A percentile compares a stretch with the other conserved stretches of the same genome.
phyloP scores from a whole-genome alignment of 2,329 filamentous ascomycete genomes.

The Alternaria brassicicola region DNA sequence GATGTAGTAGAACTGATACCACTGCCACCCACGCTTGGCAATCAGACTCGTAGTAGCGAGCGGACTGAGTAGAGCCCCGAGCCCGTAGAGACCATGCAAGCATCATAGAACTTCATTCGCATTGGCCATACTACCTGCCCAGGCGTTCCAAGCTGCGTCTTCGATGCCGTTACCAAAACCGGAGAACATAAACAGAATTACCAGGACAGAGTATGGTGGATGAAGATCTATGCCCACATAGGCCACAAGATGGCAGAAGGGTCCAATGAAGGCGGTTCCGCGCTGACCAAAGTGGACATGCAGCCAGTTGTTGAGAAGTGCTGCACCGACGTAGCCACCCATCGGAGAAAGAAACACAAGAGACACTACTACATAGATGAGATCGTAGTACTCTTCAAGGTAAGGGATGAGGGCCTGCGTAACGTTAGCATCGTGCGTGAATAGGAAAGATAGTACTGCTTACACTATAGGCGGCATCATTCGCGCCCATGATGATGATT shows the following conservation, averaged over 20 bases:
- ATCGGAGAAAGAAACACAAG: constrained; percentile 70
- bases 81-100: constrained; percentile 71
- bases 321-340: constrained; percentile 65
- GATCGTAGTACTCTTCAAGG: constrained; percentile 64
- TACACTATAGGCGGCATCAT: constrained; percentile 68
- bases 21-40: constrained; percentile 62
- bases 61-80: constrained; percentile 71
- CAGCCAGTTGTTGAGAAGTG: constrained; percentile 66
- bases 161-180: constrained; percentile 73
- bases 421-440: not conserved
- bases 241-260: constrained; percentile 65
- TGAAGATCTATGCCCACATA: constrained; percentile 68
- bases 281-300: constrained; percentile 70
- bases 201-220: constrained; percentile 69
- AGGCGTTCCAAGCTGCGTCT: constrained; percentile 65
- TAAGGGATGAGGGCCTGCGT: constrained; percentile 32
- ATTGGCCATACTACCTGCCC: constrained; percentile 70
- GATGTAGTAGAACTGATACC: constrained; percentile 77
- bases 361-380: constrained; percentile 66
- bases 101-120: constrained; percentile 75
- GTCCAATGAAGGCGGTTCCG: constrained; percentile 70
- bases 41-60: constrained; percentile 73
- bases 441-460: constrained; percentile 28
- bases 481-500: constrained; percentile 68
- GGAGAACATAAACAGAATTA: constrained; percentile 66